Evolutionary conservation across 1,139 yeast species (phyloP), one percentile per base, ranked within the genome.

Genomic region (Nakaseomyces uthaithaninus): DNA sequence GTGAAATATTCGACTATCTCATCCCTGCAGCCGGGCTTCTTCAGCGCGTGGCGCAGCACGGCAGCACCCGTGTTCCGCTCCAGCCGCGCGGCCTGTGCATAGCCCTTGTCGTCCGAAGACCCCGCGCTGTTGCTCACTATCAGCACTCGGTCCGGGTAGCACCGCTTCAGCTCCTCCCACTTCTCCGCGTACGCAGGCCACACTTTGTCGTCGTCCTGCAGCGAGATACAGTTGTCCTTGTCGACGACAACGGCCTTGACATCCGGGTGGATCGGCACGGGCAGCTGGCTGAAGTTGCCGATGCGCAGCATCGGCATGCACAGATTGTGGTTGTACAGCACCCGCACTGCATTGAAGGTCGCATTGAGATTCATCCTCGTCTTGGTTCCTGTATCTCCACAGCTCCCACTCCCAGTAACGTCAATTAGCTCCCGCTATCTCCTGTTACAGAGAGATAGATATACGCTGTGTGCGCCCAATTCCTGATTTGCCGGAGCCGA

Each of bases 51-150:
- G 40, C 84, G 67, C 33, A 89, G 39, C 0, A 91, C 96, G 1
- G 75, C 67, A 2, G 86, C 84, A 0, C 94, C 94, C 0, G 91
- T 79, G 26, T 71, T 69, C 4, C 60, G 42, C 57, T 86, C 94
- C 20, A 89, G 62, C n/a, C 64, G 55, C 20, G 54, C 42, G 0
- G 96, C 96, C 54, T 82, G 82, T n/a, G 48, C 46, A 48, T 75
- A 72, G 36, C 67, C 70, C 1, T 51, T 53, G 54, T 89, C 96
- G 50, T 80, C 94, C 43, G 72, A 69, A 1, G 96, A 84, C 0
- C 98, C 98, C 0, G 97, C 95, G 0, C 95, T 84, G 56, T 91
- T 91, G 53, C 95, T 83, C 3, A 91, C 96, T 27, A 91, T 82
- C 25, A 87, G 65, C 17, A 89, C 58, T n/a, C 75, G 78, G 27